These are phyloP conservation scores for Kuraishia borneana DNA, from an alignment of 805 yeast species.

Conservation along the genomic window DNA sequence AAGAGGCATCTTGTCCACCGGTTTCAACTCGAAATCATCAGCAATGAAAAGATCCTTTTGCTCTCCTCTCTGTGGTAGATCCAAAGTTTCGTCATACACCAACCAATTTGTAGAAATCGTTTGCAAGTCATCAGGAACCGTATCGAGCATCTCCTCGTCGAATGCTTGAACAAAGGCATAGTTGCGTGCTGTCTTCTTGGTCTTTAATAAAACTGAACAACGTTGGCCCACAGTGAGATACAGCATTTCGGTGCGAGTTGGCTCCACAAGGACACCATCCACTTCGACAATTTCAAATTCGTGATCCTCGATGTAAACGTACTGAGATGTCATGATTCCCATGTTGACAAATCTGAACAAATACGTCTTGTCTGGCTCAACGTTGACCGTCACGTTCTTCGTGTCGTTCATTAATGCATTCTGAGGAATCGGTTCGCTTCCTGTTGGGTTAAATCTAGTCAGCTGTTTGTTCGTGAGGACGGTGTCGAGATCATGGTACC, in stretches of 20 bases:
- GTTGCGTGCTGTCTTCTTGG: slow-evolving; percentile 38
- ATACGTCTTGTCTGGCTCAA: slow-evolving; percentile 80
- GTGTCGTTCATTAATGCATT: slow-evolving; percentile 74
- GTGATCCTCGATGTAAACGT: slow-evolving; percentile 82
- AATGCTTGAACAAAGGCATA: slow-evolving; percentile 51
- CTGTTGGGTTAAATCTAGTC: slow-evolving; percentile 80
- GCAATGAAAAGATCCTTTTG: slow-evolving; percentile 9
- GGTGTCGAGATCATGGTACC: slow-evolving; percentile 67
- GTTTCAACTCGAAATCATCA: slow-evolving; percentile 37
- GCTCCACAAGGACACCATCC: slow-evolving; percentile 83
- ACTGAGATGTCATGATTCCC: slow-evolving; percentile 90
- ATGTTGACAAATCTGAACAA: slow-evolving; percentile 68
- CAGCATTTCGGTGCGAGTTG: slow-evolving; percentile 54
- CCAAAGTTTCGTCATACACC: slow-evolving; percentile 30
- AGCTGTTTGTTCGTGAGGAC: slow-evolving; percentile 47
- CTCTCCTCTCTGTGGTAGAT: slow-evolving; percentile 41
- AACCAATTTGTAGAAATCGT: slow-evolving; percentile 45
- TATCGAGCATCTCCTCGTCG: slow-evolving; percentile 62
- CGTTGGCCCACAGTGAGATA: slow-evolving; percentile 91
- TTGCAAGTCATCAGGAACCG: slow-evolving; percentile 46
- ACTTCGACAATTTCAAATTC: slow-evolving; percentile 78
- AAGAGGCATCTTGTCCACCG: slow-evolving; percentile 26
- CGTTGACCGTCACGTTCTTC: slow-evolving; percentile 61
- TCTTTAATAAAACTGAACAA: slow-evolving; percentile 61
- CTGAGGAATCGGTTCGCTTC: slow-evolving; percentile 96